Base-by-base conservation (phyloP, 768 basidiomycete species). In the Rhodotorula paludigena region DNA sequence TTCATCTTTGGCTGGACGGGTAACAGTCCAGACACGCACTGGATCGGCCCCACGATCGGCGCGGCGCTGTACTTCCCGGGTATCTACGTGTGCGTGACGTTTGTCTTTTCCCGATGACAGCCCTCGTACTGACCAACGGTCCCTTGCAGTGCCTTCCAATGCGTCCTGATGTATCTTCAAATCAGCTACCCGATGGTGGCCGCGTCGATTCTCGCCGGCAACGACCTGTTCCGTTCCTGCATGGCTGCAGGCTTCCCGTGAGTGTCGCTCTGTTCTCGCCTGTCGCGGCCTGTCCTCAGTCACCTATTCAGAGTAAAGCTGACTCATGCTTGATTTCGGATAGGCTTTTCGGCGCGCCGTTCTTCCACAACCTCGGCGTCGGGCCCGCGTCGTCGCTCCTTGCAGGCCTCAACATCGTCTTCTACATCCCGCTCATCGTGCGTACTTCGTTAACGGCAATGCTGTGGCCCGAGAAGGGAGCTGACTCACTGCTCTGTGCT, bases 221-320 rank as follows among this genome's bases (percentile, higher is more conserved):
- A 80, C 72, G 77, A 77, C 58, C 71, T 80, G 55, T 73, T 80
- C 63, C 60, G 80, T 20, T 74, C 73, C 18, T 63, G 66, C n/a
- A 65, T 78, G 52, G 78, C 77, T 48, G 73, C 64, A 0, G 56
- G 57, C 18, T 65, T 65, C 63, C 65, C 69, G 39, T 73, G 52
- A 48, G 49, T 57, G 14, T 73, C 59, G 18, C 75, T 73, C 1
- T 53, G 21, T n/a, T 4, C 23, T 21, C 11, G 20, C 52, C 23
- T 35, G 2, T n/a, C 25, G n/a, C n/a, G 20, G 1, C n/a, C 10
- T 16, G 6, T 15, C 28, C 8, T 30, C 18, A 4, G 49, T 21
- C 16, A 33, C 5, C 16, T 20, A 6, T 20, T 42, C 41, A 42
- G 32, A 1, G 11, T 12, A 3, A 23, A 23, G 20, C n/a, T 60